Percentiles rank a stretch among this genome's conserved stretches.
These are phyloP conservation scores for Chaetomidium leptoderma DNA, from an alignment of 495 filamentous ascomycete species.

Conservation along the genomic window DNA sequence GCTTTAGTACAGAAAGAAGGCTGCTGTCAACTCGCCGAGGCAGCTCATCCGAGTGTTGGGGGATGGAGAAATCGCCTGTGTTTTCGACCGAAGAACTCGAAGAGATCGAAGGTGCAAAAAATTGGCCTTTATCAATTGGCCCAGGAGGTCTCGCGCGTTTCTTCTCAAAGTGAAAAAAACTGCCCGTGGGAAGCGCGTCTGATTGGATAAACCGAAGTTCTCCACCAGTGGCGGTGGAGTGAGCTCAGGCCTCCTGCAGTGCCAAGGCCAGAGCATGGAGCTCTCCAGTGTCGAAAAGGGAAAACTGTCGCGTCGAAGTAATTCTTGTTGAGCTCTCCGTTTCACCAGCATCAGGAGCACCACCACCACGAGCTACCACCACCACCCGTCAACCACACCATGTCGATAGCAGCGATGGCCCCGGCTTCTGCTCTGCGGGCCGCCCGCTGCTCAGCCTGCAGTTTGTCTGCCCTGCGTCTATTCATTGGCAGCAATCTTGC, in stretches of 20 bases:
- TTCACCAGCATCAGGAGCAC: too few relatives aligned
- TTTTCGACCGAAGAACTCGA: not conserved
- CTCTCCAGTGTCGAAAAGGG: too few relatives aligned
- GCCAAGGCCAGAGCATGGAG: not conserved
- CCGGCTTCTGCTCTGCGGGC: slow-evolving; percentile 21
- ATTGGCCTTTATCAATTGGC: slow-evolving; percentile 9
- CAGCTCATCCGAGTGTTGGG: not conserved
- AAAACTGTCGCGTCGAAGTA: not conserved
- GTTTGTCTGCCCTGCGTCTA: slow-evolving; percentile 24
- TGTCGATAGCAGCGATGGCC: slow-evolving; percentile 14
- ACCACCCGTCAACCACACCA: not conserved
- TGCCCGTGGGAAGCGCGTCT: not conserved
- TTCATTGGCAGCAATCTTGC: slow-evolving; percentile 21
- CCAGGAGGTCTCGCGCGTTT: not conserved
- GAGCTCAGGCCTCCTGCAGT: not conserved
- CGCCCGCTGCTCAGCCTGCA: slow-evolving; percentile 30
- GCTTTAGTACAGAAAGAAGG: slow-evolving; percentile 8
- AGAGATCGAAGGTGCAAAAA: not conserved
- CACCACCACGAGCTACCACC: too few relatives aligned
- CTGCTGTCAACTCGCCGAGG: slow-evolving; percentile 5
- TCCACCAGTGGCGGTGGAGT: not conserved
- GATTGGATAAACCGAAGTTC: slow-evolving; percentile 3
- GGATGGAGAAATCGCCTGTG: not conserved
- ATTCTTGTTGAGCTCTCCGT: not conserved
- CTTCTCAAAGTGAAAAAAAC: slow-evolving; percentile 15